Evolutionary conservation across 768 basidiomycete species (phyloP).

Genomic region (Russula griseocarnosa): DNA sequence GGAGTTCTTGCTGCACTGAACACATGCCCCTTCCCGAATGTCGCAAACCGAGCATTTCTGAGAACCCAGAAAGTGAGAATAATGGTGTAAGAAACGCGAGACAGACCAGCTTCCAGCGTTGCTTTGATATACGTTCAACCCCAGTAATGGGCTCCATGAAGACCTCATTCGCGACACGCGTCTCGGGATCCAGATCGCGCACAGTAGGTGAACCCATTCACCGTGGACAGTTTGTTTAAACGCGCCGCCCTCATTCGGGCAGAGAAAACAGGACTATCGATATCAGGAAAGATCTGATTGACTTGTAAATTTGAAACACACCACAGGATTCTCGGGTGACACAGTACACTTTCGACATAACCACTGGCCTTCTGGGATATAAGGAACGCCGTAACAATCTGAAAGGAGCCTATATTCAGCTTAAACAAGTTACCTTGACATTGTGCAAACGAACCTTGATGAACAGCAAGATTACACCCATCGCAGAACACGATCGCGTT

Average conservation of each 20-base stretch:
- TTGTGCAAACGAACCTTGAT: constrained; percentile 67
- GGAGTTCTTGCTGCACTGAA: constrained; percentile 86
- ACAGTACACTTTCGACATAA: constrained; percentile 97
- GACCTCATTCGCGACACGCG: constrained; percentile 85
- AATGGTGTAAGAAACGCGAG: neutral
- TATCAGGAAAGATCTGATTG: neutral
- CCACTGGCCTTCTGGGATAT: constrained; percentile 99
- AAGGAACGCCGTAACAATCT: constrained; percentile 99
- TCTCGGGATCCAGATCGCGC: constrained; percentile 97
- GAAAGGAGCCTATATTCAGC: neutral
- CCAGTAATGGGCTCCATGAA: constrained; percentile 99
- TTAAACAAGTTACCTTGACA: neutral
- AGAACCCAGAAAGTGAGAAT: neutral
- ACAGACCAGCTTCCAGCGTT: constrained; percentile 89
- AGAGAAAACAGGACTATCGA: constrained; percentile 84
- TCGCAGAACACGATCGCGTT: constrained; percentile 99
- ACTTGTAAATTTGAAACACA: constrained; percentile 39
- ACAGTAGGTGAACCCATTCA: constrained; percentile 94
- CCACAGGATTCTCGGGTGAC: constrained; percentile 93
- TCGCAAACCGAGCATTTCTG: constrained; percentile 64
- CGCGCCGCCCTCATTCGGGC: constrained; percentile 94
- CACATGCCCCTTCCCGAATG: constrained; percentile 74
- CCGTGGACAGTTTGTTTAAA: constrained; percentile 95
- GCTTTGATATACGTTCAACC: constrained; percentile 81
- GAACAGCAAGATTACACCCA: constrained; percentile 98